Percentiles rank a stretch among this genome's conserved stretches.
Conservation (phyloP, 768 basidiomycete species). For the Podaxis sp. region DNA sequence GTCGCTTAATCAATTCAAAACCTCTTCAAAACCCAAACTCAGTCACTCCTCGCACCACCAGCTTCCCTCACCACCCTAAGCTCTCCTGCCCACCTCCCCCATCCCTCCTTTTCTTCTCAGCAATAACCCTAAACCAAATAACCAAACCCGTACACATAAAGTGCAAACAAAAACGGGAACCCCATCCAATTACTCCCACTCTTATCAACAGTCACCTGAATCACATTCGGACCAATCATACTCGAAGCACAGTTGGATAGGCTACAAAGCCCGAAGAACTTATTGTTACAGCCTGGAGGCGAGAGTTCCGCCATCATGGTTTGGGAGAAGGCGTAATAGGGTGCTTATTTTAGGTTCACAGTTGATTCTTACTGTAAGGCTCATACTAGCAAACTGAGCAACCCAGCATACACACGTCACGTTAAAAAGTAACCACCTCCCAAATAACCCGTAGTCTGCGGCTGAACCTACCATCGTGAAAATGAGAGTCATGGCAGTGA, state of each 20-base stretch:
- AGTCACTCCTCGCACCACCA: neutral
- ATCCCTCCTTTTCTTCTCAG: conserved; percentile 60
- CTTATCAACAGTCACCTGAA: conserved; percentile 77
- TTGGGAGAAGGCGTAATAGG: conserved; percentile 84
- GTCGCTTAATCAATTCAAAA: no score
- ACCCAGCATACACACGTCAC: conserved; percentile 78
- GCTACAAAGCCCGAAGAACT: conserved; percentile 86
- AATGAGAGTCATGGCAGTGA: conserved; percentile 78
- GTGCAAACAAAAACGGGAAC: conserved; percentile 80
- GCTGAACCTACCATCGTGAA: conserved; percentile 80
- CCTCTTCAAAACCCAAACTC: neutral
- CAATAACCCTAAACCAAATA: conserved; percentile 76
- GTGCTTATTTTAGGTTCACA: conserved; percentile 44
- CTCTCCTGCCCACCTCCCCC: conserved; percentile 53
- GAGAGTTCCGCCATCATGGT: conserved; percentile 90
- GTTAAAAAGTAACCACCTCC: conserved; percentile 73
- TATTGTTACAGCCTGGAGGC: conserved; percentile 86
- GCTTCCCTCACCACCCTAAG: conserved; percentile 18
- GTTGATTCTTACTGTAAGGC: conserved; percentile 53
- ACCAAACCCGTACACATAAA: conserved; percentile 59
- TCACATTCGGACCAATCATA: conserved; percentile 84
- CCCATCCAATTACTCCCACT: conserved; percentile 79
- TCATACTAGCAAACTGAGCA: conserved; percentile 76
- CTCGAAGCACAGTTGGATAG: conserved; percentile 82
- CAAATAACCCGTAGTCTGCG: conserved; percentile 74